These are phyloP conservation scores for Penicillium sp. DNA, from an alignment of 2,329 filamentous ascomycete species.

Conservation along the genomic window DNA sequence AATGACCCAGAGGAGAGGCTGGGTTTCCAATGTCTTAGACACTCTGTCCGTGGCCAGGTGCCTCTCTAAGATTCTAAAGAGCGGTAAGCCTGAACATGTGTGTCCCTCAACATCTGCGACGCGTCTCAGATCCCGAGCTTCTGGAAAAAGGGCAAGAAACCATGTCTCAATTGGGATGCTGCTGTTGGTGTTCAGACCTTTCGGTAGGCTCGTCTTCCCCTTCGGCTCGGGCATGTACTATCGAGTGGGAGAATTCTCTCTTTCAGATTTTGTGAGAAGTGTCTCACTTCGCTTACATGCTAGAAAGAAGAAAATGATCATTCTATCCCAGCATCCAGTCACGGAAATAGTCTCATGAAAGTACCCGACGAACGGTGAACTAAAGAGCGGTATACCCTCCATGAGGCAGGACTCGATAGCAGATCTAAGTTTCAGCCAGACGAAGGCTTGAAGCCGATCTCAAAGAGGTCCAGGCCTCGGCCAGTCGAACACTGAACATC, in stretches of 20 bases:
- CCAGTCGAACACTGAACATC: slow-evolving; percentile 3
- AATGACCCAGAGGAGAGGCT: slow-evolving; percentile 10
- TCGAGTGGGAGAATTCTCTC: neutral
- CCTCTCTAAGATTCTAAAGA: slow-evolving; percentile 14
- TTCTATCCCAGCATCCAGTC: neutral
- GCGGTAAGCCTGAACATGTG: slow-evolving; percentile 19
- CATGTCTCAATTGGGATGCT: slow-evolving; percentile 19
- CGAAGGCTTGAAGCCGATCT: neutral
- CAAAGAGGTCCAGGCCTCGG: slow-evolving; percentile 2
- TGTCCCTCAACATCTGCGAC: slow-evolving; percentile 7
- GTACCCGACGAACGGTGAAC: neutral
- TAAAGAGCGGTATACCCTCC: neutral
- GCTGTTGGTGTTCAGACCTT: slow-evolving; percentile 17
- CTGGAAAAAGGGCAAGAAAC: slow-evolving; percentile 16
- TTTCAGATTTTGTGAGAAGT: neutral
- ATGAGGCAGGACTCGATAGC: slow-evolving; percentile 4
- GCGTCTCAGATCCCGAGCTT: slow-evolving; percentile 10
- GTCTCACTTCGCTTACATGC: neutral
- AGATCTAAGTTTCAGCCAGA: slow-evolving; percentile 1
- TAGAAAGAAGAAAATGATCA: neutral
- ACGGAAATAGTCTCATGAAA: neutral
- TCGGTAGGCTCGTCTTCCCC: neutral
- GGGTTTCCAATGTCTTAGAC: slow-evolving; percentile 26
- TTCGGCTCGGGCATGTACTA: neutral
- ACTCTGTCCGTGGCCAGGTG: slow-evolving; percentile 1